A percentile compares a stretch with the other conserved stretches of the same genome.
phyloP scores from a whole-genome alignment of 805 yeast species.

The Geotrichum ghanense region DNA sequence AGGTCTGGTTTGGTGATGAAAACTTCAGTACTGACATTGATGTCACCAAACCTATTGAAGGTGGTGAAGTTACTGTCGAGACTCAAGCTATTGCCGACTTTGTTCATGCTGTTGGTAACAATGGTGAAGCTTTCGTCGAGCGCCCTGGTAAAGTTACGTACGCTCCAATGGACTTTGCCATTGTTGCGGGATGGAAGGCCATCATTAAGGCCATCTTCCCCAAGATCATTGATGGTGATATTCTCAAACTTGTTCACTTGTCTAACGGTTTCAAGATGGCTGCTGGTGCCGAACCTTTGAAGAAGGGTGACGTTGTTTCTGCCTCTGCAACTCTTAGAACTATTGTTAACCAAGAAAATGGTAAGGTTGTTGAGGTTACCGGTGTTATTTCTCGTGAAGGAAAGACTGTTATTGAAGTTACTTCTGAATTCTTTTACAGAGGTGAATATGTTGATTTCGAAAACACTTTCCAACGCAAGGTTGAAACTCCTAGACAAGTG shows the following conservation, averaged over 20 bases:
- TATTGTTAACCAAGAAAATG: constrained; percentile 82
- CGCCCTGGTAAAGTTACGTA: constrained; percentile 61
- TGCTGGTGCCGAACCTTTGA: constrained; percentile 83
- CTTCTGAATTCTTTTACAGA: constrained; percentile 92
- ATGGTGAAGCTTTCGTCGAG: constrained; percentile 88
- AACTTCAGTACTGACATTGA: constrained; percentile 54
- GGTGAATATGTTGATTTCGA: constrained; percentile 81
- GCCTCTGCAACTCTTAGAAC: constrained; percentile 79
- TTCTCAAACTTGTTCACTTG: constrained; percentile 85
- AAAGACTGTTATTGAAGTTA: constrained; percentile 81
- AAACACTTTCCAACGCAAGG: constrained; percentile 81
- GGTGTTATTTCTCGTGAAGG: constrained; percentile 76
- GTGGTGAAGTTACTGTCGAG: constrained; percentile 56
- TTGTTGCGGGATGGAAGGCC: constrained; percentile 97
- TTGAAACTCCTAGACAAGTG: constrained; percentile 81
- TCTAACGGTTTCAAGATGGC: constrained; percentile 89
- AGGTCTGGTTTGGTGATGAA: constrained; percentile 75
- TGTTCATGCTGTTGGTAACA: constrained; percentile 95
- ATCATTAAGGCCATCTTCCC: constrained; percentile 99
- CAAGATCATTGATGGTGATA: constrained; percentile 88
- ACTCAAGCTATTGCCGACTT: constrained; percentile 77
- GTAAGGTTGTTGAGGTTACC: constrained; percentile 91
- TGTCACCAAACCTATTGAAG: constrained; percentile 59
- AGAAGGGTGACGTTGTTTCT: constrained; percentile 75
- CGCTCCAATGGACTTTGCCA: constrained; percentile 99